These are phyloP conservation scores for Anthracocystis walkeri DNA, from an alignment of 1,284 basidiomycete genomes.

Conservation along the genomic window DNA sequence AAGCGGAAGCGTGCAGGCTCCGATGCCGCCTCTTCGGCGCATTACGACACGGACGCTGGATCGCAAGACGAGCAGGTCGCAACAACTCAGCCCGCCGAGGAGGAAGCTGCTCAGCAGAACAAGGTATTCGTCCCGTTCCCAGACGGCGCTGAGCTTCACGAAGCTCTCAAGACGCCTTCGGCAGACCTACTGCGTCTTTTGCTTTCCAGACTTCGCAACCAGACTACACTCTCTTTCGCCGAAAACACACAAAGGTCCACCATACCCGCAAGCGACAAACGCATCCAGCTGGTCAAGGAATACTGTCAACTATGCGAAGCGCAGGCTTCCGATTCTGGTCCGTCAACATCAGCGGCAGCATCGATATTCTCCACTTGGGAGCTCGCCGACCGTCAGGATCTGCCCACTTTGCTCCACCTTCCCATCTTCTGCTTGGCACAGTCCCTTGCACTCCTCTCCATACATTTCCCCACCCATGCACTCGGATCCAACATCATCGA, in stretches of 20 bases:
- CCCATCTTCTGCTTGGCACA: conserved; percentile 62
- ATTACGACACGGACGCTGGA: conserved; percentile 20
- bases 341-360: conserved; percentile 28
- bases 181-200: conserved; percentile 39
- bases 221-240: conserved; percentile 39
- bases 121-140: conserved; percentile 28
- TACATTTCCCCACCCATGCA: conserved; percentile 61
- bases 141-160: conserved; percentile 33
- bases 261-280: conserved; percentile 41
- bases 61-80: conserved; percentile 24
- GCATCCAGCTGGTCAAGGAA: conserved; percentile 44
- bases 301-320: conserved; percentile 49
- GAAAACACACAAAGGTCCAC: conserved; percentile 41
- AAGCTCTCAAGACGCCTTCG: conserved; percentile 44
- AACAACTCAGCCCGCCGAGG: conserved; percentile 3
- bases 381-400: conserved; percentile 44
- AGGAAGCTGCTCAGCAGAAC: conserved; percentile 10
- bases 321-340: conserved; percentile 30
- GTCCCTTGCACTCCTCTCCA: conserved; percentile 56
- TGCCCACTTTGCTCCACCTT: conserved; percentile 49
- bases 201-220: conserved; percentile 41
- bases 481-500: conserved; percentile 56
- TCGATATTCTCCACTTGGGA: conserved; percentile 50
- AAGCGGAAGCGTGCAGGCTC: conserved; percentile 43
- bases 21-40: conserved; percentile 28